Conservation (phyloP, 257 asterid genomes). For the Paraleonurus japonicus region DNA sequence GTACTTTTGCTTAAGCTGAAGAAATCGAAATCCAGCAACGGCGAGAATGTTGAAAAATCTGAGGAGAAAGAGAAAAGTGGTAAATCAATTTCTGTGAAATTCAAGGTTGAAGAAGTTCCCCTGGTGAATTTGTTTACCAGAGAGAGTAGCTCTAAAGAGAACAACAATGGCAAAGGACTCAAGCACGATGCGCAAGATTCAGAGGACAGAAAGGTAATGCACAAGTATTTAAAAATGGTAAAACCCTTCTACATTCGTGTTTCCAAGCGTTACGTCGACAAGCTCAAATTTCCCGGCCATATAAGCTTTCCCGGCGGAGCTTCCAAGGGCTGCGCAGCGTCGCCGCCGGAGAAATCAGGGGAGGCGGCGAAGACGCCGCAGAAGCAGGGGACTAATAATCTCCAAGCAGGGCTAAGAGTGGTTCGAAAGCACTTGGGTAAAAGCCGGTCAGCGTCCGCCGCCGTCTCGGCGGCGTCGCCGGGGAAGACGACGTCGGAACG, state of each 20-base stretch:
- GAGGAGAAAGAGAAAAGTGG: slow-evolving; percentile 25
- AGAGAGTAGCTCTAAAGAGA: slow-evolving; percentile 52
- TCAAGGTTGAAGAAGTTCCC: slow-evolving; percentile 63
- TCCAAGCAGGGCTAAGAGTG: slow-evolving; percentile 63
- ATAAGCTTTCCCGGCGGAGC: slow-evolving; percentile 33
- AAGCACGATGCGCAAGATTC: no score
- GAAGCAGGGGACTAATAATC: slow-evolving; percentile 48
- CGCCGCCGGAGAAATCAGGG: slow-evolving; percentile 28
- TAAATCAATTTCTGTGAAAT: slow-evolving; percentile 51
- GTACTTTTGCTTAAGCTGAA: slow-evolving; percentile 49
- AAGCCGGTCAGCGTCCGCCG: slow-evolving; percentile 72
- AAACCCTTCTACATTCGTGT: slow-evolving; percentile 79
- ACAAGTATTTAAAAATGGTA: slow-evolving; percentile 76
- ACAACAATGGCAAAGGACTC: slow-evolving; percentile 19
- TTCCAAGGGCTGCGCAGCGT: slow-evolving; percentile 25
- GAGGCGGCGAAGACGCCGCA: slow-evolving; percentile 33
- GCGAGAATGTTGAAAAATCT: slow-evolving; percentile 1
- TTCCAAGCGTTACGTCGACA: slow-evolving; percentile 69
- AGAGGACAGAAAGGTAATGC: slow-evolving; percentile 49
- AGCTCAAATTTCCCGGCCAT: slow-evolving; percentile 47
- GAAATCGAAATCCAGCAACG: slow-evolving; percentile 37
- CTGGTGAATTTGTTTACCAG: slow-evolving; percentile 54
- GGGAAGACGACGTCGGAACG: slow-evolving; percentile 37
- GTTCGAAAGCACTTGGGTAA: slow-evolving; percentile 68
- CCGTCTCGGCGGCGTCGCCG: slow-evolving; percentile 35